Base-by-base conservation (phyloP, 169 alveolate genomes). In the Plasmodium vivax region DNA sequence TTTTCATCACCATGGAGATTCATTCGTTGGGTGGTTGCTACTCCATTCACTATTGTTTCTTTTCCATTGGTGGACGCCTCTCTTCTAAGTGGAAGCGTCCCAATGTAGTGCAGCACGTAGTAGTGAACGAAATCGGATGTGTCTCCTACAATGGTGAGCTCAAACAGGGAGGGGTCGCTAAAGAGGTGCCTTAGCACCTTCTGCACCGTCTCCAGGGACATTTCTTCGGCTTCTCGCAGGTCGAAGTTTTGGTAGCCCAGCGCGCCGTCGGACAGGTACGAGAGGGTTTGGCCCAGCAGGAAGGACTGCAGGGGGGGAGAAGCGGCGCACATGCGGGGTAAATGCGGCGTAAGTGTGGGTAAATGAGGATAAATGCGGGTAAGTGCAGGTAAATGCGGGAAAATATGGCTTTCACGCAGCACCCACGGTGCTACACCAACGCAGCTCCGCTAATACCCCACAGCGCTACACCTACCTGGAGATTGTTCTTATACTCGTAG, bases 271-370 rank as follows among this genome's bases (percentile, higher is more conserved):
- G 96, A 94, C 94, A 96, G 84, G 51, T 95, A 58, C n/a, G 96
- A 81, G 47, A 96, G 73, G 3, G 96, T 94, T 82, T 96, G 97
- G 10, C 97, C 97, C 27, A 90, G 58, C 47, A 96, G 95, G 81
- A 87, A 94, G 16, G 96, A 90, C 96, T 96, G 62, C 56, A 85
- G 30, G 32, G 9, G 27, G 34, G 14, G 36, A 30, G 36, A 87
- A 43, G 10, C 23, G n/a, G 23, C 23, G 62, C 16, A 51, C 12
- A 16, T 3, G 8, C 16, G 62, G 2, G 8, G 1, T 51, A 51
- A 51, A 16, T 3, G 8, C 16, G 62, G 2, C 23, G 1, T 51
- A 51, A 51, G 3, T 51, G 62, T 51, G 23, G 27, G 27, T 23
- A 23, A 23, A 23, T 23, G 27, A 23, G 27, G 27, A 23, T 23